Base-by-base conservation (phyloP, 768 basidiomycete species). In the Collybia nuda region DNA sequence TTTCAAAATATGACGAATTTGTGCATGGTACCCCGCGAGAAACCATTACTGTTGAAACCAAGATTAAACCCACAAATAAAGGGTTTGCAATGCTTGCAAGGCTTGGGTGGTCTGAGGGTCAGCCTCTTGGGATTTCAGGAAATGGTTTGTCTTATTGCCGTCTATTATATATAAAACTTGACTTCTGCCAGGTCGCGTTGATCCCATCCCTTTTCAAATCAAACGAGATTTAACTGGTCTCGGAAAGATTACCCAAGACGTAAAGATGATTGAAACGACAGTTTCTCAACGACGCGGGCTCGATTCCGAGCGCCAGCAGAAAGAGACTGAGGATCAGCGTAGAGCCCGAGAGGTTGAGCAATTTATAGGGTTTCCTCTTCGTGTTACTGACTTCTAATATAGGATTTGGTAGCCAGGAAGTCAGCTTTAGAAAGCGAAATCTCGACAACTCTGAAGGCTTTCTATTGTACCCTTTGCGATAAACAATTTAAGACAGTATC, bases 401-500 rank as follows among this genome's bases (percentile, higher is more conserved):
- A 91, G 90, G 82, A 83, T 53, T 55, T 60, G 1, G 88, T 81
- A 1, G 86, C 86, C 11, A 82, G 81, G 44, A 81, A 79, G 53
- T 79, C 75, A 8, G 87, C 86, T 8, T 70, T 91, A 36, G 76
- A 82, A 57, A 76, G 74, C 22, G 88, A 93, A 63, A 81, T 93
- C 24, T 80, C 78, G 1, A 75, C 76, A 42, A 83, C 84, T 4
- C 75, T 93, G 41, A 77, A 77, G 26, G 76, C 88, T 7, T 93
- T 93, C 67, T 92, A 91, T 62, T 93, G 91, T 64, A 68, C 75
- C 21, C 76, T 91, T 17, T 93, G 91, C 71, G 89, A 91, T 54
- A 92, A 92, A 64, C 91, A 93, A 64, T 93, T 92, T 70, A 79
- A 85, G 64, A 93, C 79, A 43, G 88, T 93, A 17, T 84, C 88